Conservation (phyloP, 1,284 basidiomycete genomes). For the Ceratobasidium sp. region DNA sequence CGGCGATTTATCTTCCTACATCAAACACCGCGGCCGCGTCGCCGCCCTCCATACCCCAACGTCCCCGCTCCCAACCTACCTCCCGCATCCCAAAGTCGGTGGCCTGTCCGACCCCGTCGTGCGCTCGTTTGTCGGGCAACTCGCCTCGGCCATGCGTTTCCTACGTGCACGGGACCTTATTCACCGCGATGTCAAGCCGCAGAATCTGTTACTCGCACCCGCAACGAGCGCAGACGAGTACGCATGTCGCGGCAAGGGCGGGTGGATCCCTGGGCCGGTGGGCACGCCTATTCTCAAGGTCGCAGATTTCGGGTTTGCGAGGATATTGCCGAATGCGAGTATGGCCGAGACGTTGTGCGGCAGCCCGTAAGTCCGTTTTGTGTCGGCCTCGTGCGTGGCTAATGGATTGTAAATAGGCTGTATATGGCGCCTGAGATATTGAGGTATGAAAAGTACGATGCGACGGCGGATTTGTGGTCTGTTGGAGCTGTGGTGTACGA, state of each 20-base stretch:
- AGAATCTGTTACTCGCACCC: slow-evolving; percentile 92
- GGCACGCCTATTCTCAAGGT: slow-evolving; percentile 96
- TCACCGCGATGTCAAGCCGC: slow-evolving; percentile 98
- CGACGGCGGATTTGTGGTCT: slow-evolving; percentile 98
- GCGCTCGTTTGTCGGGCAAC: slow-evolving; percentile 91
- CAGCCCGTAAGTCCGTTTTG: slow-evolving; percentile 77
- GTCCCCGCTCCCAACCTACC: slow-evolving; percentile 77
- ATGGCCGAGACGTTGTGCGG: slow-evolving; percentile 99
- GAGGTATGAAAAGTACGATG: slow-evolving; percentile 97
- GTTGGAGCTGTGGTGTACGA: slow-evolving; percentile 98
- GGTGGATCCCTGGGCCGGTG: slow-evolving; percentile 71
- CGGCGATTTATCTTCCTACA: slow-evolving; percentile 95
- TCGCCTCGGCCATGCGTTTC: slow-evolving; percentile 94
- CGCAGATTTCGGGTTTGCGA: slow-evolving; percentile 98
- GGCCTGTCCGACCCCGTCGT: slow-evolving; percentile 93
- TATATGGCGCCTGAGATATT: slow-evolving; percentile 99
- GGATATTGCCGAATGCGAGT: slow-evolving; percentile 89
- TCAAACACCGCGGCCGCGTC: slow-evolving; percentile 91
- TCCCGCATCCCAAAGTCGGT: slow-evolving; percentile 90
- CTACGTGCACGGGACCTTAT: slow-evolving; percentile 90
- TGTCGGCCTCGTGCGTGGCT: not conserved
- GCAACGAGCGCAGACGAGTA: slow-evolving; percentile 79
- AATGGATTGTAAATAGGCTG: slow-evolving; percentile 64
- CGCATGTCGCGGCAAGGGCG: slow-evolving; percentile 66
- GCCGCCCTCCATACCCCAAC: slow-evolving; percentile 86